Conservation (phyloP, 2,329 filamentous ascomycete genomes). For the Rhexocercosporidium sp. region DNA sequence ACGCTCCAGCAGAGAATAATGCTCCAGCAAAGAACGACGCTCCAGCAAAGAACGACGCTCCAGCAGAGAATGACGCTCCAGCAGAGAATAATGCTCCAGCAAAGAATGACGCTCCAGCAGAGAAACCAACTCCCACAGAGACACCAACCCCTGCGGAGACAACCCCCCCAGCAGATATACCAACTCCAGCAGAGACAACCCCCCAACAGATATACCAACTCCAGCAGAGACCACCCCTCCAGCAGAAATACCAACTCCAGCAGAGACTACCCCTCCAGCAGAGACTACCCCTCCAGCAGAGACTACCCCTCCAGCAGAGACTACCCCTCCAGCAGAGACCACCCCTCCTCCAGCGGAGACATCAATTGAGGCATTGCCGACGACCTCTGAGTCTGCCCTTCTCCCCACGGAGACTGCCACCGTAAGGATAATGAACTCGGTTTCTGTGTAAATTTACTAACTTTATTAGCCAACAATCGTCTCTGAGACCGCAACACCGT, state of each 20-base stretch:
- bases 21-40: too few species aligned
- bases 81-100: too few species aligned
- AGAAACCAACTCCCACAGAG: neutral
- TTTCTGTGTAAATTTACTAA: neutral
- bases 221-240: neutral
- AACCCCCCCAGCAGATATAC: neutral
- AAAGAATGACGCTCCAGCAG: neutral
- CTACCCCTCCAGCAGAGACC: neutral
- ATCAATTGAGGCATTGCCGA: constrained; percentile 1
- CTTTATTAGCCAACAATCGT: neutral
- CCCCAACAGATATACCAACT: neutral
- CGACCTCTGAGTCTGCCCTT: neutral
- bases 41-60: neutral
- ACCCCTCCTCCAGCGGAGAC: neutral
- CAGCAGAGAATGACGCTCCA: neutral
- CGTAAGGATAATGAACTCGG: neutral
- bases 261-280: neutral
- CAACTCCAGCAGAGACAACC: neutral
- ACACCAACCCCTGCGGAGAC: neutral
- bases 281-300: neutral
- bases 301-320: neutral
- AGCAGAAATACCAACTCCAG: too few species aligned
- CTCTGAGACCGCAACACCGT: constrained; percentile 7
- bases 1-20: neutral
- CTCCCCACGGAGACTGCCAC: neutral